Conservation (phyloP, 192 early-diverging fungal genomes). For the Lobosporangium transversale region DNA sequence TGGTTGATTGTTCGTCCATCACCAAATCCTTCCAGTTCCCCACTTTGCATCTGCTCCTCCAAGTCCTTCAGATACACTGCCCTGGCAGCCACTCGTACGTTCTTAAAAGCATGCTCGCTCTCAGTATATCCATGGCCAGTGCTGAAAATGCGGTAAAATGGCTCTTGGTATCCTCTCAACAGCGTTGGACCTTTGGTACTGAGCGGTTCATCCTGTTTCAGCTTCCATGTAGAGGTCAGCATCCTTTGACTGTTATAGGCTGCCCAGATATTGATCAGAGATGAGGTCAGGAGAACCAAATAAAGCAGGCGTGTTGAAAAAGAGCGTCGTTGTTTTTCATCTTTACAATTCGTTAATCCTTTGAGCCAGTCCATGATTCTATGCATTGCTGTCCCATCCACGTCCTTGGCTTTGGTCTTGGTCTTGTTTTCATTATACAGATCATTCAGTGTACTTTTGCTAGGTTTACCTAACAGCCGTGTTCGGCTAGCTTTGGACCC, state of each 20-base stretch:
- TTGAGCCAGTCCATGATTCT: background rate
- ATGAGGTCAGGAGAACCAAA: slow-evolving; percentile 33
- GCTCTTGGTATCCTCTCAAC: slow-evolving; percentile 23
- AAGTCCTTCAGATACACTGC: slow-evolving; percentile 62
- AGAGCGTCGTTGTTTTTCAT: slow-evolving; percentile 12
- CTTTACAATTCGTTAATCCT: slow-evolving; percentile 11
- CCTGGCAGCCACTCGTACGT: slow-evolving; percentile 35
- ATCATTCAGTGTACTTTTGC: slow-evolving; percentile 4
- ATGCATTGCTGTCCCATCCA: background rate
- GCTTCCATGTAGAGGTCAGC: slow-evolving; percentile 24
- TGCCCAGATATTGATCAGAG: slow-evolving; percentile 48
- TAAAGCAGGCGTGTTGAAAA: slow-evolving; percentile 19
- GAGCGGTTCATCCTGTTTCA: slow-evolving; percentile 1
- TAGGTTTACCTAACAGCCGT: slow-evolving; percentile 28
- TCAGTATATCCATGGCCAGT: background rate
- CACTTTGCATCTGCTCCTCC: slow-evolving; percentile 53
- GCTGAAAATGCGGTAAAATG: slow-evolving; percentile 1
- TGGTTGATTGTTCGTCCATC: slow-evolving; percentile 23
- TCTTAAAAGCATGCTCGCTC: background rate
- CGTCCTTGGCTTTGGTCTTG: too few species aligned
- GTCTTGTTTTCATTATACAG: background rate
- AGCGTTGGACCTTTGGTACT: background rate
- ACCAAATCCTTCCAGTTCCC: slow-evolving; percentile 40
- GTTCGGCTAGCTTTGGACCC: slow-evolving; percentile 44
- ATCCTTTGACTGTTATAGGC: slow-evolving; percentile 39